Evolutionary conservation across 2,329 filamentous ascomycete species (phyloP).

Genomic region (Exophiala calicioides): DNA sequence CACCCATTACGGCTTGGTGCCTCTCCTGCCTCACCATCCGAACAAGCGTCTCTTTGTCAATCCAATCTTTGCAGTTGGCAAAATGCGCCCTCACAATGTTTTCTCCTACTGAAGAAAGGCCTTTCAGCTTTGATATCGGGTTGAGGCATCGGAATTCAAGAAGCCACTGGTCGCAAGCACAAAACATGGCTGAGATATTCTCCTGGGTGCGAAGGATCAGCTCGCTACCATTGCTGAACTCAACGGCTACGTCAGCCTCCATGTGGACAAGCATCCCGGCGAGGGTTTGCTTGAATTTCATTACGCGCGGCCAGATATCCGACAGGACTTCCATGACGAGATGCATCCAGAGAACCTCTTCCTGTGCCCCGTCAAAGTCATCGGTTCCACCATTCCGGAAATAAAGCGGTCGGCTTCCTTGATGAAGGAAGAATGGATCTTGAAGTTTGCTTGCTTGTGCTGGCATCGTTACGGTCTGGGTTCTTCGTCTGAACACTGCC

Average conservation of each 20-base stretch:
- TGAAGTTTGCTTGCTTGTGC: not conserved
- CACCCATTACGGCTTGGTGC: not conserved
- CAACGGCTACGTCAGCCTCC: not conserved
- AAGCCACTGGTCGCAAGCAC: constrained; percentile 4
- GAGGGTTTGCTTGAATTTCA: constrained; percentile 1
- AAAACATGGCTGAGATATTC: not conserved
- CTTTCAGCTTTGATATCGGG: not conserved
- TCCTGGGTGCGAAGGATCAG: not conserved
- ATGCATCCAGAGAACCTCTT: constrained; percentile 1
- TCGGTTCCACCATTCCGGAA: constrained; percentile 2
- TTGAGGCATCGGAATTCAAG: constrained; percentile 1
- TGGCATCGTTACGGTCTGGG: no score
- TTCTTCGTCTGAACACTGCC: no score
- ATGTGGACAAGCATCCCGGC: not conserved
- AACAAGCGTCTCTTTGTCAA: not conserved
- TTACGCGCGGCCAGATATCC: not conserved
- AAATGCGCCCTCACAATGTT: constrained; percentile 5
- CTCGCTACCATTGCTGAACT: not conserved
- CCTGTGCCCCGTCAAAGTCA: constrained; percentile 2
- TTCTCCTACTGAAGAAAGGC: not conserved
- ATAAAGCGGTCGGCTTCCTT: constrained; percentile 7
- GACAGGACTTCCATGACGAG: not conserved
- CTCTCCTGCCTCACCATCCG: not conserved
- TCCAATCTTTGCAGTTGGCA: not conserved
- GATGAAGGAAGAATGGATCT: not conserved